These are phyloP conservation scores for Stentor coeruleus DNA, from an alignment of 73 alveolate genomes.

Conservation along the genomic window DNA sequence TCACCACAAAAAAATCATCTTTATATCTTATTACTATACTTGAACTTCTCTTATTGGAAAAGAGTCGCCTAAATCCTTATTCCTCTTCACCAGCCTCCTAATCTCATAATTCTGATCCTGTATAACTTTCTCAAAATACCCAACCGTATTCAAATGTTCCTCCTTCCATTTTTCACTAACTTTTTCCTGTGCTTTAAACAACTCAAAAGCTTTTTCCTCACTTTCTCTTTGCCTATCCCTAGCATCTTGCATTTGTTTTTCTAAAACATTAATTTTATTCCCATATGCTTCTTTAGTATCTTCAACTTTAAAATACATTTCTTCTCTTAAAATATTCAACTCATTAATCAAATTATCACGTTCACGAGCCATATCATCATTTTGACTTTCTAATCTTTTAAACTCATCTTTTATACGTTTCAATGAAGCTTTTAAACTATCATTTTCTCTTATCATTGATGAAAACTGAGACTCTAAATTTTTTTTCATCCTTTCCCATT, in stretches of 20 bases:
- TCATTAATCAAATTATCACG: slow-evolving; percentile 44
- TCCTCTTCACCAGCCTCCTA: slow-evolving; percentile 8
- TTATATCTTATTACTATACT: neutral
- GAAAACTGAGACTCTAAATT: neutral
- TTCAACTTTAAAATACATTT: slow-evolving; percentile 34
- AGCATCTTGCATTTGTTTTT: slow-evolving; percentile 37
- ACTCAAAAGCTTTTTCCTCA: slow-evolving; percentile 54
- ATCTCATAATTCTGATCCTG: slow-evolving; percentile 17
- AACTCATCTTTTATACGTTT: slow-evolving; percentile 2
- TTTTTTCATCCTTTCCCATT: slow-evolving; percentile 16
- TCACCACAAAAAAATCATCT: neutral
- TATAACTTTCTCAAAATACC: slow-evolving; percentile 11
- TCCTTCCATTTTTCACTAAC: slow-evolving; percentile 47
- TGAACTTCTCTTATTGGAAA: slow-evolving; percentile 3
- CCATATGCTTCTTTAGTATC: slow-evolving; percentile 45
- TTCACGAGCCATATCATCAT: slow-evolving; percentile 23
- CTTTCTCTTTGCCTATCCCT: slow-evolving; percentile 36
- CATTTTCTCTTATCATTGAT: neutral
- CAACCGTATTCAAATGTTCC: slow-evolving; percentile 36
- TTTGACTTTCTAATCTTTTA: neutral
- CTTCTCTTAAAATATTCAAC: slow-evolving; percentile 33
- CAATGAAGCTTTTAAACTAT: neutral
- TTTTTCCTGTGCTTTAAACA: slow-evolving; percentile 42
- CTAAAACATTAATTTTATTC: slow-evolving; percentile 34
- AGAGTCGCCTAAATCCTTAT: slow-evolving; percentile 17